Evolutionary conservation across 1,139 yeast species (phyloP).

Genomic region (Torulaspora globosa): DNA sequence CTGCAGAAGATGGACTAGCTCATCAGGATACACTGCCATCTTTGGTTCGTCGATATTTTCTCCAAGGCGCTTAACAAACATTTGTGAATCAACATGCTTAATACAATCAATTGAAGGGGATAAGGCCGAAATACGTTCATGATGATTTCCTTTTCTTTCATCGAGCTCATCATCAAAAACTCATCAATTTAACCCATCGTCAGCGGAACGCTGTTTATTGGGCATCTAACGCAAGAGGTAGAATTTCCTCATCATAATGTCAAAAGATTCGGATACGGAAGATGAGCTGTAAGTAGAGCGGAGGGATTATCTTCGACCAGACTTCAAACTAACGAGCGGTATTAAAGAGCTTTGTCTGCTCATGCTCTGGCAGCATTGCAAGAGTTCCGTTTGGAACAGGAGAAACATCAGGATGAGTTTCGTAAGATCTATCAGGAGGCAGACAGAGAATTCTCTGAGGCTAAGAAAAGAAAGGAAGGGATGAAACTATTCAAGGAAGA

Average conservation of each 20-base stretch:
- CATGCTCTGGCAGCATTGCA: constrained; percentile 73
- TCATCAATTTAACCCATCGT: neutral
- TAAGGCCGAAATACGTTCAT: neutral
- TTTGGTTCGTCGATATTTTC: neutral
- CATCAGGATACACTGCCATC: constrained; percentile 30
- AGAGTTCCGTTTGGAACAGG: constrained; percentile 67
- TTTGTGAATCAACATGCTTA: neutral
- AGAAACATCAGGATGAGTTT: constrained; percentile 56
- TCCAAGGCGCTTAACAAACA: neutral
- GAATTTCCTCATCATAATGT: neutral
- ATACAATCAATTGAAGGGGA: neutral
- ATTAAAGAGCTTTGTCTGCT: constrained; percentile 50
- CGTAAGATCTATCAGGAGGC: constrained; percentile 54
- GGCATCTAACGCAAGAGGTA: neutral
- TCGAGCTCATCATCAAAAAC: too few species aligned
- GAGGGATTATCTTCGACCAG: neutral
- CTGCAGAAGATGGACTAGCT: constrained; percentile 26
- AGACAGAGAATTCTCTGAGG: constrained; percentile 43
- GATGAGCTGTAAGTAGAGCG: constrained; percentile 21
- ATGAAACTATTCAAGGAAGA: constrained; percentile 78
- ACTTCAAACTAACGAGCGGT: neutral
- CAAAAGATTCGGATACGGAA: constrained; percentile 25
- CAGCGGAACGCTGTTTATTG: neutral
- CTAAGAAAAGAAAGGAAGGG: constrained; percentile 37
- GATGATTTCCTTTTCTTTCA: neutral